Evolutionary conservation across 192 early-diverging fungal species (phyloP).

Genomic region (Geranomyces michiganensis): DNA sequence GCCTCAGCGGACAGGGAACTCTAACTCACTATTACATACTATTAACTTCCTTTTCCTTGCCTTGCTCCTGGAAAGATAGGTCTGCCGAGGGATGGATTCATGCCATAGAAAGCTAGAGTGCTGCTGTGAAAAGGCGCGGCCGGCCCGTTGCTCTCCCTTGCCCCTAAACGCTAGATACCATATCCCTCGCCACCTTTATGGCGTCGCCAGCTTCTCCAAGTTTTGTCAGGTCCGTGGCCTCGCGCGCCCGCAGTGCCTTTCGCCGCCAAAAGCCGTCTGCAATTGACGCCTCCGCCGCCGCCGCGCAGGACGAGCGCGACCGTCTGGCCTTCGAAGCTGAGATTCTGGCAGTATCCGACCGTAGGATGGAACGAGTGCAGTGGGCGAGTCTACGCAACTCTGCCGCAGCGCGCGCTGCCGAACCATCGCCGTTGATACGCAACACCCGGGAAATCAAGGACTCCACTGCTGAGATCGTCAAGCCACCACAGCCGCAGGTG

Average conservation of each 20-base stretch:
- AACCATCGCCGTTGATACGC: background rate
- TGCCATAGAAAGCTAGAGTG: too few species aligned
- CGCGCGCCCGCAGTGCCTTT: slow-evolving; percentile 7
- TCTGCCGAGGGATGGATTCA: too few species aligned
- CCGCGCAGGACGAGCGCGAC: background rate
- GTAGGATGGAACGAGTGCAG: background rate
- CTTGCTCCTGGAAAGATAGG: too few species aligned
- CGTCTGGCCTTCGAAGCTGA: background rate
- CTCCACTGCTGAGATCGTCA: background rate
- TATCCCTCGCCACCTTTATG: too few species aligned
- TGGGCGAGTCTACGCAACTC: background rate
- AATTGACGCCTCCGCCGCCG: background rate
- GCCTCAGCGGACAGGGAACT: too few species aligned
- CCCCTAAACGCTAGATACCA: too few species aligned
- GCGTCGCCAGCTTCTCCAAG: too few species aligned
- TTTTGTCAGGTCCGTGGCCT: background rate
- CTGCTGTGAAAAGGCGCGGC: too few species aligned
- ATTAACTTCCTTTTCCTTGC: too few species aligned
- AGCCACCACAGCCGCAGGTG: background rate
- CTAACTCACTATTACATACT: too few species aligned
- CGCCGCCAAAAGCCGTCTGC: background rate
- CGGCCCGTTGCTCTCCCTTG: too few species aligned
- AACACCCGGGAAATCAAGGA: background rate
- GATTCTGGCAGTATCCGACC: background rate
- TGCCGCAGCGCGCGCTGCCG: background rate